phyloP scores from a whole-genome alignment of 768 basidiomycete species.

The Cystobasidium onofrii region DNA sequence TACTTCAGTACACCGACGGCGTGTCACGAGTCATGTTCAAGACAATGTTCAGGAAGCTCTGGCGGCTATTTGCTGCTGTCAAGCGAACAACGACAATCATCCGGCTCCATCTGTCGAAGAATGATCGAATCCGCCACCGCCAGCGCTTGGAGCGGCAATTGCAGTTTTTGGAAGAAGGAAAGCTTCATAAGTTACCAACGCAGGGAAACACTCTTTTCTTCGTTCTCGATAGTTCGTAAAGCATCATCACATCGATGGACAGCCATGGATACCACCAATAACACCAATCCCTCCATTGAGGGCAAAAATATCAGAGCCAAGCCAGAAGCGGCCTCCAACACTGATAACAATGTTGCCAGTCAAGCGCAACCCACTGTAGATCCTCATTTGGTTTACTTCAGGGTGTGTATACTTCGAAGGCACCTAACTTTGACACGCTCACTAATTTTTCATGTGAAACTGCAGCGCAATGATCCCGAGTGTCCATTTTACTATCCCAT shows the following conservation, averaged over 20 bases:
- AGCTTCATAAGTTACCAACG: too few relatives aligned
- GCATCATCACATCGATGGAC: too few relatives aligned
- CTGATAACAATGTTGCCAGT: not conserved
- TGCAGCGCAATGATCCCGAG: slow-evolving; percentile 18
- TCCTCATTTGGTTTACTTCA: slow-evolving; percentile 28
- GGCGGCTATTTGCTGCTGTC: too few relatives aligned
- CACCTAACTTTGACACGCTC: not conserved
- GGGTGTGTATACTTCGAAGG: not conserved
- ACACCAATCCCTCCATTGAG: not conserved
- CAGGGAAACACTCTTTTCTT: not conserved
- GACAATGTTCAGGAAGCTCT: too few relatives aligned
- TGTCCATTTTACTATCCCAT: slow-evolving; percentile 28
- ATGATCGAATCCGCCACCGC: too few relatives aligned
- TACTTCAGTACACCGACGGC: too few relatives aligned
- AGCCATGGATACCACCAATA: not conserved
- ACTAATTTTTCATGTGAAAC: not conserved
- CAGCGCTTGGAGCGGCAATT: too few relatives aligned
- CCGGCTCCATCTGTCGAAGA: too few relatives aligned
- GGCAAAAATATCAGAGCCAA: not conserved
- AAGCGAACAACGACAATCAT: too few relatives aligned
- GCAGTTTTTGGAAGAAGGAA: too few relatives aligned
- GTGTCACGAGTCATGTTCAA: too few relatives aligned
- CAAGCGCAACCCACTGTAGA: not conserved
- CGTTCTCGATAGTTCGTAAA: too few relatives aligned
- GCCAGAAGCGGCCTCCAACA: not conserved